These are phyloP conservation scores for Posidonia oceanica DNA, from an alignment of 116 monocot species.

Conservation along the genomic window DNA sequence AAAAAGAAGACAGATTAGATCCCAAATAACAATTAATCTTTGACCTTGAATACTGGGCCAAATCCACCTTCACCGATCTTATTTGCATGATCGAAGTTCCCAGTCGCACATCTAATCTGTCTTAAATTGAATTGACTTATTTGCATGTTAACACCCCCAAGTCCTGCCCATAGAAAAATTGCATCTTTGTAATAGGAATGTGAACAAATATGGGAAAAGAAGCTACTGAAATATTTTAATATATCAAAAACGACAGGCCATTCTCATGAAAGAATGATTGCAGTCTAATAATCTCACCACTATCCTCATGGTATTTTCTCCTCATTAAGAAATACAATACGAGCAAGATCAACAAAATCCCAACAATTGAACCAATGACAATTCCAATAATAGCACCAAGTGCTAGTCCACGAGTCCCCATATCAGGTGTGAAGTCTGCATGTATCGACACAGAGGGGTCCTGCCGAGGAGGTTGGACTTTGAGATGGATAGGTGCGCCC, in stretches of 20 bases:
- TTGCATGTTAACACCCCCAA: conserved; percentile 19
- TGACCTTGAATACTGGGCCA: conserved; percentile 56
- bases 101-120: conserved; percentile 40
- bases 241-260: not conserved
- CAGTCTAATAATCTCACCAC: conserved; percentile 1
- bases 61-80: conserved; percentile 63
- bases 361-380: conserved; percentile 8
- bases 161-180: conserved; percentile 12
- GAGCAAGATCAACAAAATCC: conserved; percentile 7
- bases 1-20: not conserved
- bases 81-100: conserved; percentile 36
- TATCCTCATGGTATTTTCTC: conserved; percentile 10
- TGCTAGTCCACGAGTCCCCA: conserved; percentile 11
- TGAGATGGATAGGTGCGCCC: no score
- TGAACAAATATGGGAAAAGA: not conserved
- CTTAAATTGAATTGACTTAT: conserved; percentile 27
- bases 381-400: conserved; percentile 24
- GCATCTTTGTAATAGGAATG: not conserved
- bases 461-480: no score
- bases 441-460: no score
- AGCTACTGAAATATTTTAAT: not conserved
- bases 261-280: not conserved
- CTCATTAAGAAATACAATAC: conserved; percentile 15
- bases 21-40: not conserved
- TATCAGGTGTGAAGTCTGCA: conserved; percentile 19